Base-by-base conservation (phyloP, 2,329 filamentous ascomycete species). In the Aspergillus fumigatiaffinis region DNA sequence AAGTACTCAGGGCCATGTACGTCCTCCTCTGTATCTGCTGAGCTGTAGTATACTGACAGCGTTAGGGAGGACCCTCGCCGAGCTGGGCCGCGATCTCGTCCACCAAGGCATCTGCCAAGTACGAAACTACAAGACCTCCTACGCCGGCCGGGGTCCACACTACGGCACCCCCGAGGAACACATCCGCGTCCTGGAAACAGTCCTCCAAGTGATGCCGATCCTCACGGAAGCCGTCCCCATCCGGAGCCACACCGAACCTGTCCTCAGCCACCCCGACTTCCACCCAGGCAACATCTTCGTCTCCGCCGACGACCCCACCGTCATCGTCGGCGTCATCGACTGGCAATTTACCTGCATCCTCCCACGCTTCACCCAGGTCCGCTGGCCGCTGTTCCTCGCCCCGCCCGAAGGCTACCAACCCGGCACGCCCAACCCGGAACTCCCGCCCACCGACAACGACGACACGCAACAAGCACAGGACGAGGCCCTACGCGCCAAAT, bases 201-300 rank as follows among this genome's bases (percentile, higher is more conserved):
- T 54, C 9, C 52, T 50, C 38, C 29, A 59, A 21, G 35, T 57
- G 20, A 62, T 62, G n/a, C 51, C 54, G 29, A 28, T 56, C 20
- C 50, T 64, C 8, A 44, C 47, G 14, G 25, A 42, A 14, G 44
- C 38, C 25, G 56, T 53, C 25, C 46, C 51, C 4, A 32, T 58
- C 8, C 42, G 53, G n/a, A 54, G 52, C 4, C 55, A 58, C 51
- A 56, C 58, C 20, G 53, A 59, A 21, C 61, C 61, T 7, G 52
- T 58, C 23, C 59, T 66, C 6, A 59, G 58, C 46, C 65, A 67
- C 38, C 50, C 53, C 4, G 58, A 63, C 46, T 63, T 63, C 54
- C 59, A 60, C 54, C 56, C 63, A 35, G 57, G 62, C 10, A 67
- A 66, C 49, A 63, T 66, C 32, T 66, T 65, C 54, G 61, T 67